Evolutionary conservation across 352 stramenopile species (phyloP), one percentile per base, ranked within the genome.

Genomic region (Peronospora belbahrii): DNA sequence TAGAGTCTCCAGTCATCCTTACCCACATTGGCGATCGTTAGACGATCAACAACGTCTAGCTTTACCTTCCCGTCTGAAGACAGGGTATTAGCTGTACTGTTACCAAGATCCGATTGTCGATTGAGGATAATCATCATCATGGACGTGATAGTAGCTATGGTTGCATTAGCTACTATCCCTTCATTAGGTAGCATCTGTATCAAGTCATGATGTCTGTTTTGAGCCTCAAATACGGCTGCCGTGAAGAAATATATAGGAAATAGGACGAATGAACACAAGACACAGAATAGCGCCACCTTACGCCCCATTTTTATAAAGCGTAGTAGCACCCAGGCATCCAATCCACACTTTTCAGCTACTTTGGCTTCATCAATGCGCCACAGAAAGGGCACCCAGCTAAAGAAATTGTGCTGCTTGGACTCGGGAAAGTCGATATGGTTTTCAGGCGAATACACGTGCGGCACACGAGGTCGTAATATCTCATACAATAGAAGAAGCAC

Each of bases 321-420:
- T 48, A 89, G 46, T 42, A 89, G 74, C 45, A 89, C 70, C 68
- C 72, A 83, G 11, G 77, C 70, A 47, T 87, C 74, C 46, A 89
- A 57, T 0, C 77, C 77, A 35, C 77, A 85, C 36, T 67, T 67
- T 2, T 79, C 52, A 11, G 81, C 67, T 24, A 89, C 74, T 28
- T 74, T 52, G 27, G 59, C 48, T 49, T 89, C 77, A n/a, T 62
- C 46, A 14, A 86, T 52, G 17, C 42, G 48, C 48, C 73, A 80
- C 11, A 89, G 44, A 48, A 81, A 74, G 11, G 72, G 72, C n/a
- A 89, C 59, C 74, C 77, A 88, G 13, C 43, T 47, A 28, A 80
- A 56, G 28, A 70, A 74, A 20, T 52, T 53, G n/a, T 25, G 32
- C 17, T 70, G 51, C 23, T 67, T 53, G 27, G 32, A 53, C 11